Evolutionary conservation across 352 stramenopile species (phyloP).

Genomic region (Pythium coloratum): DNA sequence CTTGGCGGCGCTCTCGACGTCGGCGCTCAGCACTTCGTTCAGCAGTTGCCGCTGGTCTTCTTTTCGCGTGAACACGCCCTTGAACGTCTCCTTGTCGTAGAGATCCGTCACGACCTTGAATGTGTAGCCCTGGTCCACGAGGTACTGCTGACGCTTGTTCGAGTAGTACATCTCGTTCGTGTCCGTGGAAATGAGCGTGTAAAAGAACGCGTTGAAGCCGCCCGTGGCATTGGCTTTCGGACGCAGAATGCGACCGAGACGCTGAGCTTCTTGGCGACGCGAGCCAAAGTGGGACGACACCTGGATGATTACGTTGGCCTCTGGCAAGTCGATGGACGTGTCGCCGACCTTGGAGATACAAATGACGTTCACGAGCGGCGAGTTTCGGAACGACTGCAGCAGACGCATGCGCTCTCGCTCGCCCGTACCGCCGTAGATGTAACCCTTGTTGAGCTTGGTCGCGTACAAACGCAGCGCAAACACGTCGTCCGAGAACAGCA

Average conservation of each 20-base stretch:
- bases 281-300: slow-evolving; percentile 98
- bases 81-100: slow-evolving; percentile 75
- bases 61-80: slow-evolving; percentile 82
- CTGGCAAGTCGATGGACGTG: slow-evolving; percentile 98
- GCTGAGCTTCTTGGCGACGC: slow-evolving; percentile 98
- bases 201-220: slow-evolving; percentile 99
- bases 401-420: slow-evolving; percentile 90
- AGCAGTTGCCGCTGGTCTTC: slow-evolving; percentile 74
- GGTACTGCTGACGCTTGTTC: slow-evolving; percentile 99
- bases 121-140: slow-evolving; percentile 99
- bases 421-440: slow-evolving; percentile 97
- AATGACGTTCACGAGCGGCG: slow-evolving; percentile 86
- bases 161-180: slow-evolving; percentile 99
- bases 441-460: slow-evolving; percentile 86
- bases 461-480: slow-evolving; percentile 96
- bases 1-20: slow-evolving; percentile 78
- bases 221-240: slow-evolving; percentile 95
- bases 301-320: slow-evolving; percentile 99
- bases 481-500: slow-evolving; percentile 99
- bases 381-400: slow-evolving; percentile 85
- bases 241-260: slow-evolving; percentile 98
- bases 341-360: slow-evolving; percentile 97
- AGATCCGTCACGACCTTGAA: slow-evolving; percentile 99
- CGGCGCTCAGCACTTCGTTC: slow-evolving; percentile 78
- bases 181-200: slow-evolving; percentile 99